These are phyloP conservation scores for Acanthamoeba triangularis DNA, from an alignment of 208 protist species.

Conservation along the genomic window DNA sequence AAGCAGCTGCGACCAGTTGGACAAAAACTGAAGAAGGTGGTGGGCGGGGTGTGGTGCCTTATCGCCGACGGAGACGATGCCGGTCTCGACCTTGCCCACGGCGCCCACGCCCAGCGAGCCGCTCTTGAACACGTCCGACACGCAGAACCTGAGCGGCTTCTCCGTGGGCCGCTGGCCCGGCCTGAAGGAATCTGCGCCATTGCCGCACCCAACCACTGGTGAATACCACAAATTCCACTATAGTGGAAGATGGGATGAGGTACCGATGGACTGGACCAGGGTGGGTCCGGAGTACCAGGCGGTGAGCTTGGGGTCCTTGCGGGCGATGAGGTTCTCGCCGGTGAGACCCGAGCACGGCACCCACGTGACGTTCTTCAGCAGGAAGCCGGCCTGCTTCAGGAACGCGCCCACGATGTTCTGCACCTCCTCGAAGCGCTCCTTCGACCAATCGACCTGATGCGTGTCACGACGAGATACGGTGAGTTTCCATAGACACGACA, in stretches of 20 bases:
- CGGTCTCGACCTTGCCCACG: constrained; percentile 88
- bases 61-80: constrained; percentile 82
- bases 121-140: constrained; percentile 88
- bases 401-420: constrained; percentile 78
- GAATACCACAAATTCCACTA: background rate
- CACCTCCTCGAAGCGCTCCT: constrained; percentile 87
- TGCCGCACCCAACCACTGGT: background rate
- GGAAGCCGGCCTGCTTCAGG: constrained; percentile 83
- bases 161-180: constrained; percentile 82
- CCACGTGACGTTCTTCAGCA: constrained; percentile 77
- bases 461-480: background rate
- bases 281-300: constrained; percentile 85
- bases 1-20: too few relatives aligned
- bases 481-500: background rate
- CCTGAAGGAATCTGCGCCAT: constrained; percentile 75
- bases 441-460: constrained; percentile 71
- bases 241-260: background rate
- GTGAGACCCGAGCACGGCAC: constrained; percentile 84
- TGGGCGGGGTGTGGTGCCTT: constrained; percentile 75
- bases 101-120: constrained; percentile 70
- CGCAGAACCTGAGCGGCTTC: constrained; percentile 86
- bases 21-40: background rate
- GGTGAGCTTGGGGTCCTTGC: background rate
- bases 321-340: constrained; percentile 83
- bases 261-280: constrained; percentile 81